These are phyloP conservation scores for Wallacemonas rigidus DNA, from an alignment of 208 protist species.

Conservation along the genomic window DNA sequence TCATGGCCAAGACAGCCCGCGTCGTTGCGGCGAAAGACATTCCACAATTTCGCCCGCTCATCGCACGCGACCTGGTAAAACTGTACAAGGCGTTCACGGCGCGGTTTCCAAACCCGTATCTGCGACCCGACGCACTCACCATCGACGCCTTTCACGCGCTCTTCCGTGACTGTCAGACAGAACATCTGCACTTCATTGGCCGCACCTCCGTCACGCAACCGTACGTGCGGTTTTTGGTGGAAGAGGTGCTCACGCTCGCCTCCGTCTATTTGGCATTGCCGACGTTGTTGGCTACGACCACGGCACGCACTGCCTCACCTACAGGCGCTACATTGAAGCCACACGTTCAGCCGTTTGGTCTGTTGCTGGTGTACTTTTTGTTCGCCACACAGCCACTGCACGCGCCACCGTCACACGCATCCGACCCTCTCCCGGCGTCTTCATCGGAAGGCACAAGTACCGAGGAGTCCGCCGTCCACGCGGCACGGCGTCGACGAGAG, in stretches of 20 bases:
- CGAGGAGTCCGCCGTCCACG: neutral
- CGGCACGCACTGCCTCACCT: neutral
- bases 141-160: slow-evolving; percentile 50
- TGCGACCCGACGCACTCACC: slow-evolving; percentile 18
- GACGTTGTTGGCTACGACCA: slow-evolving; percentile 15
- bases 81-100: slow-evolving; percentile 45
- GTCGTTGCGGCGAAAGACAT: slow-evolving; percentile 1
- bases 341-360: slow-evolving; percentile 54
- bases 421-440: neutral
- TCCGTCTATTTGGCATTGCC: slow-evolving; percentile 69
- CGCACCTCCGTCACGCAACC: slow-evolving; percentile 40
- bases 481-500: neutral
- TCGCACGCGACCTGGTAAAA: slow-evolving; percentile 56
- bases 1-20: neutral
- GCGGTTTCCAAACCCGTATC: slow-evolving; percentile 22
- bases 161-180: slow-evolving; percentile 50
- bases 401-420: neutral
- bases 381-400: slow-evolving; percentile 64
- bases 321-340: slow-evolving; percentile 16
- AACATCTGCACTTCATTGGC: slow-evolving; percentile 80
- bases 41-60: slow-evolving; percentile 20
- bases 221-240: slow-evolving; percentile 43
- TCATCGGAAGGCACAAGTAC: neutral
- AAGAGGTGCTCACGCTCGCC: slow-evolving; percentile 62
- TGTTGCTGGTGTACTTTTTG: slow-evolving; percentile 62